Evolutionary conservation across 768 basidiomycete species (phyloP), one percentile per base, ranked within the genome.

Genomic region (Cubamyces sp.): DNA sequence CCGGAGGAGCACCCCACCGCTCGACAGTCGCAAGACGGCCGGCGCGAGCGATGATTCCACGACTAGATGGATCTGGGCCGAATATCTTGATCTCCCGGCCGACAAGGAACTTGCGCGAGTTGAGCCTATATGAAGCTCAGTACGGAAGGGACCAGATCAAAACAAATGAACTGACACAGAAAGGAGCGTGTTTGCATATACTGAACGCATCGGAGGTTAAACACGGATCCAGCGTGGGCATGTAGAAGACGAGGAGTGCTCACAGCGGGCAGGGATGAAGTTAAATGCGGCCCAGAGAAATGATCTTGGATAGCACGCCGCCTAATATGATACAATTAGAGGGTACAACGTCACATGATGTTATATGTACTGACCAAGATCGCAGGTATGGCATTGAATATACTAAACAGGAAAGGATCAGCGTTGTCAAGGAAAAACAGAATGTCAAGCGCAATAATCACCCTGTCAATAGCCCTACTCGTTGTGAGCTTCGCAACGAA

Each of bases 1-100:
- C 55, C 45, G 39, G 55, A 19, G 55, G 55, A 5, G 48, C 55
- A 23, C 48, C 40, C 55, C 55, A 57, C 5, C 45, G 55, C 55
- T 57, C 45, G n/a, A 43, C 55, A 9, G 28, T 28, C 8, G 55
- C 45, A 19, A 57, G 55, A n/a, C 30, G 55, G 45, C 37, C 48
- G 11, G 55, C 55, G 30, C 55, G 55, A 7, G 55, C 46, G 30
- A 57, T 47, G 45, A 48, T 57, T 7, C 55, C 45, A 6, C 21
- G n/a, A 8, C 45, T 19, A 14, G 16, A 47, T 2, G 16, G 18
- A 4, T 28, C 45, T 3, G 45, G 3, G 19, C 23, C 55, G 55
- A 57, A 26, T 30, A 43, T 45, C 18, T 55, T 11, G 15, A 55
- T 25, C 5, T 26, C 26, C 3, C 25, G 26, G 16, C 43, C 25